phyloP scores from a whole-genome alignment of 164 flowering plant species.

The Santalum album region DNA sequence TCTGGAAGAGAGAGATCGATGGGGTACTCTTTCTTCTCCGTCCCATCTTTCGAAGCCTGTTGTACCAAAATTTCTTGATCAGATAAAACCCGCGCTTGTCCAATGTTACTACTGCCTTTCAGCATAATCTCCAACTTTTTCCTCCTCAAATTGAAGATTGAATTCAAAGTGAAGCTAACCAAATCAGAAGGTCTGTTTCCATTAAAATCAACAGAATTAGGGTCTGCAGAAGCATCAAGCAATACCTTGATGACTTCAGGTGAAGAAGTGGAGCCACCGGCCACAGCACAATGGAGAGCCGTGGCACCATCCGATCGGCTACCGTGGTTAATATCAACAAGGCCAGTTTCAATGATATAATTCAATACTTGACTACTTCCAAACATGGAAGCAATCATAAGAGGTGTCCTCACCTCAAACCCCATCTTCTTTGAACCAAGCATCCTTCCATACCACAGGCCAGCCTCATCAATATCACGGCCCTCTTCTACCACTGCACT shows the following conservation, averaged over 20 bases:
- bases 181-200: conserved; percentile 39
- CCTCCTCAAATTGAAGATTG: conserved; percentile 19
- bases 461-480: conserved; percentile 24
- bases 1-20: conserved; percentile 45
- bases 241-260: conserved; percentile 39
- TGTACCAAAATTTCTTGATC: conserved; percentile 18
- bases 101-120: conserved; percentile 17
- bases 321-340: conserved; percentile 39
- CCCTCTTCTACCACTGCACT: conserved; percentile 31
- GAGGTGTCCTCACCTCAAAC: conserved; percentile 47
- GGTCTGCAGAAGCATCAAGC: conserved; percentile 42
- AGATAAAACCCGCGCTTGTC: conserved; percentile 8
- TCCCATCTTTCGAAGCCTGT: conserved; percentile 13
- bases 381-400: conserved; percentile 52
- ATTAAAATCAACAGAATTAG: conserved; percentile 27
- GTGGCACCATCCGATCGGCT: conserved; percentile 47
- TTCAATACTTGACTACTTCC: conserved; percentile 39
- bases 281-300: conserved; percentile 53
- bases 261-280: conserved; percentile 31
- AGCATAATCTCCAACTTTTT: conserved; percentile 26
- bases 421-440: conserved; percentile 48
- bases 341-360: conserved; percentile 30
- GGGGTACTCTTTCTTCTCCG: conserved; percentile 51
- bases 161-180: conserved; percentile 12
- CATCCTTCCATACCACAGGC: conserved; percentile 48